Evolutionary conservation across 768 basidiomycete species (phyloP), one percentile per base, ranked within the genome.

Genomic region (Russula dissimulans): DNA sequence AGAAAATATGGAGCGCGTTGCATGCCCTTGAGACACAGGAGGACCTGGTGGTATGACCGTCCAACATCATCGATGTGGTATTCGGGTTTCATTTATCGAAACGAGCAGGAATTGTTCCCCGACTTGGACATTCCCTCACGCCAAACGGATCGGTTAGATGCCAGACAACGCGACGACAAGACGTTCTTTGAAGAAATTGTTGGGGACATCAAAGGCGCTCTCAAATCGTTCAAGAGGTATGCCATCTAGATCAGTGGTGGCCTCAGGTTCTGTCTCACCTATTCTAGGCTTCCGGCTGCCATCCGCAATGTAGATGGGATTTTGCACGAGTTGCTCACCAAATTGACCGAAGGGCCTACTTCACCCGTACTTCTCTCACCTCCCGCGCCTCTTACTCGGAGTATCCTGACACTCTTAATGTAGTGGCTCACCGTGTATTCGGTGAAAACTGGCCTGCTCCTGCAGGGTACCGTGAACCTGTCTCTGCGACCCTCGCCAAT

Each of bases 381-480:
- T 11, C 4, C 36, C 44, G n/a, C 5, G 26, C 26, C 36, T n/a
- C 10, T 12, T 10, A 22, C 14, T 12, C 26, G 17, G 12, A 32
- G 12, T 36, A 9, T 34, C 29, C 43, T 56, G 49, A 61, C 43
- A 31, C 36, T 14, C 26, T 22, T n/a, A 8, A 51, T 15, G 43
- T 45, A 61, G 60, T 29, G 22, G 32, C 29, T 46, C 36, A 51
- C 54, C 3, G 18, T 41, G 14, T 45, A 31, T 46, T 14, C 42
- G 1, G 29, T 63, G 32, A 63, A 63, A 45, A 18, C 54, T 5
- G 61, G 41, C 8, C 52, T 63, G 26, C 45, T 63, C 45, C 22
- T 63, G 18, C 61, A 63, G 29, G 62, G 62, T 31, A 47, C 54
- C 41, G 46, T 41, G 59, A 32, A 50, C 11, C 11, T 63, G 32